phyloP scores from a whole-genome alignment of 2,329 filamentous ascomycete genomes.

The Botrytis tulipae region DNA sequence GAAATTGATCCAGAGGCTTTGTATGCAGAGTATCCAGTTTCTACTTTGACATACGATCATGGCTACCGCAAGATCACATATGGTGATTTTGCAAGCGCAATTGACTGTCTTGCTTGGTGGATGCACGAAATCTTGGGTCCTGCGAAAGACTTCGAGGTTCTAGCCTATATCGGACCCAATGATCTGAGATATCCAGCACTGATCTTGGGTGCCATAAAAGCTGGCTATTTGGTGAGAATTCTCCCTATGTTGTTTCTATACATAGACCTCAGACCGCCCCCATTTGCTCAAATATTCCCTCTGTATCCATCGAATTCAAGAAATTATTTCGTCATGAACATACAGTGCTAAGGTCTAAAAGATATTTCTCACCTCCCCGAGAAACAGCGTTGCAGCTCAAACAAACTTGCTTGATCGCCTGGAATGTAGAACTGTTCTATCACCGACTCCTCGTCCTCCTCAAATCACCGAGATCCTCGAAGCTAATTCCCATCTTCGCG shows the following conservation, averaged over 20 bases:
- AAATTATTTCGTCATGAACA: background rate
- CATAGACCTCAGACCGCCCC: background rate
- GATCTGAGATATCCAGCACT: constrained; percentile 12
- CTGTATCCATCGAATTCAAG: background rate
- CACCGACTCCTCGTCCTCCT: background rate
- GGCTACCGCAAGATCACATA: constrained; percentile 22
- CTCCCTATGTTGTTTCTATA: background rate
- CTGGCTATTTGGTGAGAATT: constrained; percentile 8
- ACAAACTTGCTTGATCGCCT: background rate
- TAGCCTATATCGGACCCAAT: constrained; percentile 45
- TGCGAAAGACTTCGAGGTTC: constrained; percentile 38
- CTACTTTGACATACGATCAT: background rate
- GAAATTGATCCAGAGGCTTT: background rate
- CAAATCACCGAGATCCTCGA: background rate
- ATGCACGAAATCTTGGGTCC: constrained; percentile 21
- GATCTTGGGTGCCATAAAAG: constrained; percentile 4
- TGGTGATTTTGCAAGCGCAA: constrained; percentile 26
- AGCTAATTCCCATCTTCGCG: background rate
- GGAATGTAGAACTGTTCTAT: background rate
- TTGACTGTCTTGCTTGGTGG: constrained; percentile 26
- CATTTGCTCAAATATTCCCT: fast-evolving
- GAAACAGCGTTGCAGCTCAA: background rate
- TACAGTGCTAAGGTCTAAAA: background rate
- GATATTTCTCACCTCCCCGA: background rate
- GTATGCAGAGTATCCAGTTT: constrained; percentile 11